A percentile compares a stretch with the other conserved stretches of the same genome.
Evolutionary conservation across 75 land plant species (phyloP).

Genomic region (Picea glauca): DNA sequence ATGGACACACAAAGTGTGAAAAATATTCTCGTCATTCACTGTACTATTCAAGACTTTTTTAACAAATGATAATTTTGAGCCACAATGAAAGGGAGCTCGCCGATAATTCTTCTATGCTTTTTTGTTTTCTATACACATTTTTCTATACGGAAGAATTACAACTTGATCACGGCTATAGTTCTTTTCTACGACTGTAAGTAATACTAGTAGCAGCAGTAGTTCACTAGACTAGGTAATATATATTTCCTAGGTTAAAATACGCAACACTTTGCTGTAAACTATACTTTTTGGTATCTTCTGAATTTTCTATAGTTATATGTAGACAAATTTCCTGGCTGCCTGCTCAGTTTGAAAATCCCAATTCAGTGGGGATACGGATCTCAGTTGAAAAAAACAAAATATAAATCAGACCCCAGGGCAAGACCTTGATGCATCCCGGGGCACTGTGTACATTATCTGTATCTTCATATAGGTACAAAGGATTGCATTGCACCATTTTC

Average conservation of each 20-base stretch:
- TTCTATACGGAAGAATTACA: not conserved
- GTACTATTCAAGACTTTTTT: not conserved
- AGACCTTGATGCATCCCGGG: not conserved
- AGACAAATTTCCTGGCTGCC: not conserved
- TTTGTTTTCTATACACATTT: not conserved
- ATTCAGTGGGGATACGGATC: constrained; percentile 3
- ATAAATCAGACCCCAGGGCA: not conserved
- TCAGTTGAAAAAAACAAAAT: not conserved
- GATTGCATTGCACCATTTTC: not conserved
- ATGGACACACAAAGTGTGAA: not conserved
- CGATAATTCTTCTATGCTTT: not conserved
- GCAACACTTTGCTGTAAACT: not conserved
- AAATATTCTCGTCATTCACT: constrained; percentile 2
- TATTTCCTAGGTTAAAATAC: not conserved
- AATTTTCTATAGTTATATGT: not conserved
- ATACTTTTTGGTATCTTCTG: not conserved
- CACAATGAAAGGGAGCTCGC: not conserved
- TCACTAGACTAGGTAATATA: not conserved
- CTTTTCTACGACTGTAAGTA: not conserved
- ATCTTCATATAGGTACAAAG: not conserved
- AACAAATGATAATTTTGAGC: not conserved
- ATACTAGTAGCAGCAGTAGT: not conserved
- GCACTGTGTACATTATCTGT: not conserved
- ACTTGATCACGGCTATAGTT: not conserved
- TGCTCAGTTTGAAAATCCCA: not conserved